Base-by-base conservation (phyloP, 2,329 filamentous ascomycete genomes). In the Microcyclospora pomicola region DNA sequence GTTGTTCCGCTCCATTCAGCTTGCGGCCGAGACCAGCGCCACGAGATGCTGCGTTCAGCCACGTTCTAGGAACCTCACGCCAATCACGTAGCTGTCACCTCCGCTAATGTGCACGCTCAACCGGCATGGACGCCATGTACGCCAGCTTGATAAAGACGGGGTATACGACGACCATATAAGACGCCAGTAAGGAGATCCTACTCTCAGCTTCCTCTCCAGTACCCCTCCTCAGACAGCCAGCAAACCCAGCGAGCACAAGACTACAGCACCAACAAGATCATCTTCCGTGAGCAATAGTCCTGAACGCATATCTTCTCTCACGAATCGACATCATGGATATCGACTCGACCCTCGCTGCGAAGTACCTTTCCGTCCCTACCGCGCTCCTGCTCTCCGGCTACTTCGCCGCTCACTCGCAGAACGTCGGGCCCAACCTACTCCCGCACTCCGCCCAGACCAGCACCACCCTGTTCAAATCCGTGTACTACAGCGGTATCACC, bases 311-410 rank as follows among this genome's bases (percentile, higher is more conserved):
- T 5, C 37, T 42, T 3, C 12, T 34, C 16, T 14, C 30, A 9
- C 36, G 27, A 14, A 30, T 12, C 14, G 36, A 36, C n/a, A 27
- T 16, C 29, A 42, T 31, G 28, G 42, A 24, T 31, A 49, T 49
- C 43, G 47, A 48, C 37, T 39, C 38, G 11, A 36, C 41, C 35
- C 35, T 44, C 36, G 35, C 37, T 29, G 44, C 41, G 10, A 38
- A 43, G 27, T 33, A 40, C 34, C 27, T 42, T 33, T 39, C 44
- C n/a, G 33, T 45, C 33, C 40, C 44, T 6, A 27, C 43, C 16
- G 35, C 46, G 38, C 35, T 46, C 29, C 38, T 43, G 33, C 27
- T 43, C 12, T 29, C 37, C 27, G 44, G 44, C 44, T 48, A 48
- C 42, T 36, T 39, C 35, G 29, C 43, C 36, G 37, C 36, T 15